Percentiles rank a stretch among this genome's conserved stretches.
Evolutionary conservation across 2,329 filamentous ascomycete species (phyloP).

Genomic region (Teratosphaeria pseudoeucalypti): DNA sequence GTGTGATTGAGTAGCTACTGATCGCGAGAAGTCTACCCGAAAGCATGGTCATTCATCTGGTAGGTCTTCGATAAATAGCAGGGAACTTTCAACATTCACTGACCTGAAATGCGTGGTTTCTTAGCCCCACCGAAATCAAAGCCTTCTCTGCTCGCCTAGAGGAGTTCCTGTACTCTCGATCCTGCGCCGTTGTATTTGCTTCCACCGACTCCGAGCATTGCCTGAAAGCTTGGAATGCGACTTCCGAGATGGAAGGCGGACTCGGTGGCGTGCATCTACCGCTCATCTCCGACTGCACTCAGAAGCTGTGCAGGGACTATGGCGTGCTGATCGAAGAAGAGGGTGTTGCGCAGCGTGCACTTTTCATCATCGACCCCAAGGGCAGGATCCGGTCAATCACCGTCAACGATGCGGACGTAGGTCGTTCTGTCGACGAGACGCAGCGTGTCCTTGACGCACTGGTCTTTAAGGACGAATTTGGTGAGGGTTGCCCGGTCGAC

Average conservation of each 20-base stretch:
- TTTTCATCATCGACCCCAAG: conserved; percentile 58
- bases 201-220: conserved; percentile 53
- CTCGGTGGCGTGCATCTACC: conserved; percentile 52
- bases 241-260: conserved; percentile 50
- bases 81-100: too few species aligned
- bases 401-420: conserved; percentile 55
- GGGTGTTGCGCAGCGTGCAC: conserved; percentile 51
- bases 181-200: conserved; percentile 50
- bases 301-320: conserved; percentile 50
- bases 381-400: conserved; percentile 51
- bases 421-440: conserved; percentile 54
- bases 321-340: conserved; percentile 55
- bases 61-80: too few species aligned
- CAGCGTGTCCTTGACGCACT: conserved; percentile 46
- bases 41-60: conserved; percentile 59
- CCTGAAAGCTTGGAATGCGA: conserved; percentile 48
- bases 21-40: conserved; percentile 42
- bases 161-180: conserved; percentile 47
- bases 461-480: conserved; percentile 34
- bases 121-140: conserved; percentile 50
- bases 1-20: background rate
- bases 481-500: conserved; percentile 28
- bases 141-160: conserved; percentile 53
- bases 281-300: conserved; percentile 52
- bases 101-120: background rate